A percentile compares a stretch with the other conserved stretches of the same genome.
Evolutionary conservation across 2,329 filamentous ascomycete genomes (phyloP).

Genomic region (Tothia fuscella): DNA sequence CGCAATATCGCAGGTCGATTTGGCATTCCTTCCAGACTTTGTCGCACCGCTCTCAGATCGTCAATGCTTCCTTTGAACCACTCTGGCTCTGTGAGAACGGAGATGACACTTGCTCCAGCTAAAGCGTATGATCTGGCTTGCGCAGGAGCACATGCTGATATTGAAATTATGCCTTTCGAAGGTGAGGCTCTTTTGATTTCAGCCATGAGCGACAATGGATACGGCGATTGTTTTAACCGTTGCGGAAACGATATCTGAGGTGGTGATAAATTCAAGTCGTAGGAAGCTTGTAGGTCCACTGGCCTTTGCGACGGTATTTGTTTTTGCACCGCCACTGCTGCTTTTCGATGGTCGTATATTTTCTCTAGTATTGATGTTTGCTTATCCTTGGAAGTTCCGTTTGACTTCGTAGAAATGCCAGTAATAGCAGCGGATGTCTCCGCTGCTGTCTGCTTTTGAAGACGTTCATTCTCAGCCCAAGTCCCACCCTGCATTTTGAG

Average conservation of each 20-base stretch:
- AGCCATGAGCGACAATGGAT: constrained; percentile 85
- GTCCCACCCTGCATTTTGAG: constrained; percentile 77
- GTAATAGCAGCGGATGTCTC: constrained; percentile 18
- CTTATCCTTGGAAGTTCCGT: constrained; percentile 33
- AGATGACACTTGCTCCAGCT: constrained; percentile 92
- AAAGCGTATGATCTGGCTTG: constrained; percentile 88
- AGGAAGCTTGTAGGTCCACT: constrained; percentile 73
- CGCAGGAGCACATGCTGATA: constrained; percentile 74
- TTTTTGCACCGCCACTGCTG: constrained; percentile 69
- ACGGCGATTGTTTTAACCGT: constrained; percentile 69
- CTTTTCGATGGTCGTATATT: constrained; percentile 75
- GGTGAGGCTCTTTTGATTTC: constrained; percentile 96
- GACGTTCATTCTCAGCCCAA: constrained; percentile 66
- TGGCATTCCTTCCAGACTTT: constrained; percentile 80
- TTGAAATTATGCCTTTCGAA: constrained; percentile 87
- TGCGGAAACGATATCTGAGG: constrained; percentile 70
- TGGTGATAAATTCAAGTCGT: constrained; percentile 72
- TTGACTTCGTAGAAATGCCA: constrained; percentile 24
- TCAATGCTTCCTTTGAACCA: constrained; percentile 99
- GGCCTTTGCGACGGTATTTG: constrained; percentile 72
- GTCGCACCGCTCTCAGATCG: constrained; percentile 74
- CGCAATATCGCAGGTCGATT: constrained; percentile 84
- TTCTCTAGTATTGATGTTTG: constrained; percentile 79
- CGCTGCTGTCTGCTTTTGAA: constrained; percentile 29
- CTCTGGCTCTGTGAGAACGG: constrained; percentile 93